Evolutionary conservation across 176 grass and related monocot genomes (phyloP).

Genomic region (Pharus latifolius): DNA sequence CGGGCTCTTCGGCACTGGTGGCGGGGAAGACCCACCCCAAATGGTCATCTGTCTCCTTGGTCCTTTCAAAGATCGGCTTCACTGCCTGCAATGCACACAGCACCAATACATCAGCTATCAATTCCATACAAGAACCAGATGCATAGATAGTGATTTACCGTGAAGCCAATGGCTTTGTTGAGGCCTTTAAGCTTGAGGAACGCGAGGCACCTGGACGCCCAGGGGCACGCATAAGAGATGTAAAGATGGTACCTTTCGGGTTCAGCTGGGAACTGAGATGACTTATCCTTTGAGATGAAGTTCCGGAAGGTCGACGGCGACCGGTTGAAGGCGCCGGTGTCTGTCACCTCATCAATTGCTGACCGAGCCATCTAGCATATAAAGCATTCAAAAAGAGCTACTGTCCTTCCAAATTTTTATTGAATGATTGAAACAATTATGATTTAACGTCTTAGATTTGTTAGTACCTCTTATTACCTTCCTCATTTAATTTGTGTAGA

Average conservation of each 20-base stretch:
- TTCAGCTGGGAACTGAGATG: conserved; percentile 58
- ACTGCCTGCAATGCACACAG: conserved; percentile 25
- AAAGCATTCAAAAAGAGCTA: background rate
- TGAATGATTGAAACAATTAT: background rate
- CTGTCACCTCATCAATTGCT: conserved; percentile 71
- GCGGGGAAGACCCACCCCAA: conserved; percentile 80
- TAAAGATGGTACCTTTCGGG: conserved; percentile 84
- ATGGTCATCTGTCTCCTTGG: conserved; percentile 69
- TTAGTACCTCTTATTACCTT: no score
- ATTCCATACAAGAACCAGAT: background rate
- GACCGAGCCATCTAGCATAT: conserved; percentile 61
- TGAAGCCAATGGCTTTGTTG: conserved; percentile 54
- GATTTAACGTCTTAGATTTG: no score
- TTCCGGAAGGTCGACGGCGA: conserved; percentile 76
- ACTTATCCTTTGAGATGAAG: conserved; percentile 56
- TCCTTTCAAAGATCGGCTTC: conserved; percentile 85
- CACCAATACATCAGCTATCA: background rate
- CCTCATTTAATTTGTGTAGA: no score
- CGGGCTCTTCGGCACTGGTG: conserved; percentile 47
- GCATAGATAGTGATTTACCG: conserved; percentile 21
- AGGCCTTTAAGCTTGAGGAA: conserved; percentile 93
- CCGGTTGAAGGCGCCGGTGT: conserved; percentile 63
- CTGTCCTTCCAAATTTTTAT: no score
- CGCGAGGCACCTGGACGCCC: conserved; percentile 85
- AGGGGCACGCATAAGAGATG: conserved; percentile 93